Conservation (phyloP, 2,329 filamentous ascomycete species). For the Tolypocladium tundrense region DNA sequence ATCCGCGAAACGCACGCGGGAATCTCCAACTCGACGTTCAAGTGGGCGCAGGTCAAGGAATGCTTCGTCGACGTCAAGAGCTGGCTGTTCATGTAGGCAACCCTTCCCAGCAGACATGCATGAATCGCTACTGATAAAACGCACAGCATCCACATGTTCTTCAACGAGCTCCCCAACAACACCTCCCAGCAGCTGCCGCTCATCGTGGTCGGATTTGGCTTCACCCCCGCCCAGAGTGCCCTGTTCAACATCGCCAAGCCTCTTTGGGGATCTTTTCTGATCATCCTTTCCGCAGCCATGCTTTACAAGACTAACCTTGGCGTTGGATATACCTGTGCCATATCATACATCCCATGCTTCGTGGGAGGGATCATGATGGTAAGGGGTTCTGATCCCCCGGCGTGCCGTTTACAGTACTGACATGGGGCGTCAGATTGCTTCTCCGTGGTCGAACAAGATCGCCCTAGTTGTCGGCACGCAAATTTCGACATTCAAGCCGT, state of each 20-base stretch:
- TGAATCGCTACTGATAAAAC: neutral
- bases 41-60: constrained; percentile 12
- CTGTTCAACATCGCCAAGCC: constrained; percentile 15
- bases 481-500: constrained; percentile 18
- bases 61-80: constrained; percentile 11
- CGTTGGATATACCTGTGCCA: constrained; percentile 14
- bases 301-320: constrained; percentile 10
- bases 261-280: constrained; percentile 9
- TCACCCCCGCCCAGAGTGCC: constrained; percentile 13
- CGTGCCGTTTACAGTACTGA: neutral
- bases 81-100: constrained; percentile 9
- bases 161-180: constrained; percentile 15
- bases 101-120: neutral
- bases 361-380: constrained; percentile 13
- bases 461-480: constrained; percentile 17
- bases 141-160: constrained; percentile 13
- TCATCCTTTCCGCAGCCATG: constrained; percentile 11
- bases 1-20: constrained; percentile 12
- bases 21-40: constrained; percentile 12
- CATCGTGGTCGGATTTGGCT: constrained; percentile 13
- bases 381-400: neutral
- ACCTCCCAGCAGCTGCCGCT: constrained; percentile 14
- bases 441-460: constrained; percentile 16
- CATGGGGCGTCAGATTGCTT: constrained; percentile 3
- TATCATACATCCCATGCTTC: constrained; percentile 14